Base-by-base conservation (phyloP, 768 basidiomycete genomes). In the Tubosaeta sp. region DNA sequence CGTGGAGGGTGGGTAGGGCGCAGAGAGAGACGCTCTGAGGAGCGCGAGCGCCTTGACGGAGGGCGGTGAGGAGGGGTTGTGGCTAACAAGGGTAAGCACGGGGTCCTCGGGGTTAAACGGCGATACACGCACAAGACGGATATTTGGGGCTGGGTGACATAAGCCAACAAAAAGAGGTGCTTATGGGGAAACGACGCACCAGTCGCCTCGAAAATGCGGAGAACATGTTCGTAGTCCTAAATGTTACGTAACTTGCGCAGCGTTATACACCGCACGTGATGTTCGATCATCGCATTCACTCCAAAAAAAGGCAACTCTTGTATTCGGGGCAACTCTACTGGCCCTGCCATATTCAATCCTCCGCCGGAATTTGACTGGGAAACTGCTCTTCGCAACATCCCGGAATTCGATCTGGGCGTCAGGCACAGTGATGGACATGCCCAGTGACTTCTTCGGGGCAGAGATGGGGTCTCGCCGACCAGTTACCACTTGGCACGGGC, bases 41-140 rank as follows among this genome's bases (percentile, higher is more conserved):
- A 88, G 67, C 2, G 69, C 71, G 6, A 90, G 71, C 0, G 87
- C 85, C 59, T 79, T 75, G 13, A 58, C 73, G 0, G 88, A 90
- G 0, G 83, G 79, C 0, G 85, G 83, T 0, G 85, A 87, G 4
- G 78, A 70, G 0, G 86, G 73, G 44, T 79, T 73, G 62, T 90
- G 87, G 59, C 88, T 90, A 39, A 24, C 12, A 10, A 9, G 4
- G 18, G 29, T 56, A 9, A 57, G 60, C 41, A 39, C 32, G 51
- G 10, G 6, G 21, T 38, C n/a, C 22, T 42, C 36, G 59, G 48
- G 4, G 53, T 53, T 31, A 25, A 29, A 56, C 44, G 39, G 47
- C 11, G 9, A 14, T 29, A 3, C 21, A 69, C 79, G 58, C 59
- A 85, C 84, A 85, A 86, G 27, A 86, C 84, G 6, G 84, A 84